Base-by-base conservation (phyloP, 1,284 basidiomycete genomes). In the Trichosporon ovoides region DNA sequence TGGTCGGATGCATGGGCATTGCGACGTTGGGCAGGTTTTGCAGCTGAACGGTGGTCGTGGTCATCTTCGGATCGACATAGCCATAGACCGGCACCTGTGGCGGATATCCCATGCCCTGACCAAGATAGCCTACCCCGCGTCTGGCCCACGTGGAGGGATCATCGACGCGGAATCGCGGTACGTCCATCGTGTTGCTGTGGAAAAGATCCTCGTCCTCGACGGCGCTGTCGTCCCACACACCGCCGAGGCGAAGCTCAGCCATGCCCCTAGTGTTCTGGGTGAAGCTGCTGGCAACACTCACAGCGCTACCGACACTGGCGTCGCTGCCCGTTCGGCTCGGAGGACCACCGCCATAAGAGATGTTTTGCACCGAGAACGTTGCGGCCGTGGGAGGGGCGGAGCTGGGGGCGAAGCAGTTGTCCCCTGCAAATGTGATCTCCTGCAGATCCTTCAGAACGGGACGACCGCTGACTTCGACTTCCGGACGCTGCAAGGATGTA, bases 101-200 rank as follows among this genome's bases (percentile, higher is more conserved):
- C 3, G 40, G 38, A 10, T 43, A 51, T n/a, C 35, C 50, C 18
- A 55, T 34, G 35, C 57, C 62, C 7, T 60, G 52, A 3, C 58
- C 53, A 5, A 66, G 37, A 18, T 61, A 52, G 16, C 61, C 60
- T 24, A 57, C 56, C 5, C 62, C 65, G 22, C 61, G 53, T 6
- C 61, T 49, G 6, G 51, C 58, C 68, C 68, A 71, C 3, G 66
- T 59, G 9, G 54, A 48, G 7, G 56, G 14, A 33, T 69, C 64
- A 24, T 61, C 43, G 13, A 55, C 35, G 12, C 59, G 36, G 55
- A 38, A 61, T 3, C 48, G 20, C 7, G 57, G 57, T 18, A 62
- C 61, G 16, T 65, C 61, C 2, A 59, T 58, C 18, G 67, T 61
- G 20, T n/a, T n/a, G n/a, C 49, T 55, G 16, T 66, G 56, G 0